phyloP scores from a whole-genome alignment of 768 basidiomycete species.

The Trametopsis cervina region DNA sequence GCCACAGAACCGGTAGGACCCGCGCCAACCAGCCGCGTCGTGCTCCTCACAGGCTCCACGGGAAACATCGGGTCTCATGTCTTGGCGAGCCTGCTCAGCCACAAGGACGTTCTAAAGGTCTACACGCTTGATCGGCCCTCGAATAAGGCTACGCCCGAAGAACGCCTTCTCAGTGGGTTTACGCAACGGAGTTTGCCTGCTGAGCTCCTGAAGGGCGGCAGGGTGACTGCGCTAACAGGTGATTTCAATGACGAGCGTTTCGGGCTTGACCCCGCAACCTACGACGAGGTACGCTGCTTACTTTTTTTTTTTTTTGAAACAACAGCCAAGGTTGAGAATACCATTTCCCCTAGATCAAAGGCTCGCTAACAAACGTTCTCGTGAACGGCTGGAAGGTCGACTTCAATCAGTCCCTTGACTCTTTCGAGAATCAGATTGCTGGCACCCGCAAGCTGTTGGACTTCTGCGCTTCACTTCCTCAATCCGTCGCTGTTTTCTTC shows the following conservation, averaged over 20 bases:
- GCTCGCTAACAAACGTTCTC: slow-evolving; percentile 24
- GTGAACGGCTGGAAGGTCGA: slow-evolving; percentile 36
- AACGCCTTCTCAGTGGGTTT: slow-evolving; percentile 7
- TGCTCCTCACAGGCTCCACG: slow-evolving; percentile 28
- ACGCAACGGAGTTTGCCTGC: slow-evolving; percentile 10
- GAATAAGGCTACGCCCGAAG: not conserved
- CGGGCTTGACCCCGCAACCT: slow-evolving; percentile 8
- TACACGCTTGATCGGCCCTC: slow-evolving; percentile 12
- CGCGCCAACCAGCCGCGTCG: too few species aligned
- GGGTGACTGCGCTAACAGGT: slow-evolving; percentile 14
- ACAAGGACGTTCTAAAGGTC: slow-evolving; percentile 3
- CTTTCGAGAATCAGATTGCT: slow-evolving; percentile 31
- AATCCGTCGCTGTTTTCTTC: slow-evolving; percentile 20
- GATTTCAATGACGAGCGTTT: slow-evolving; percentile 16
- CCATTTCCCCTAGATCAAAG: not conserved
- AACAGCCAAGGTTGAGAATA: too few species aligned
- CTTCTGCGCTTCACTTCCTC: slow-evolving; percentile 14
- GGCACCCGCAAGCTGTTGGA: slow-evolving; percentile 28
- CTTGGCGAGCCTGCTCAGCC: slow-evolving; percentile 13
- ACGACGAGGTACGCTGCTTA: too few species aligned
- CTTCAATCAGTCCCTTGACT: slow-evolving; percentile 32
- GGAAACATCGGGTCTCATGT: slow-evolving; percentile 25
- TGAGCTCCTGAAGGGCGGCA: slow-evolving; percentile 8
- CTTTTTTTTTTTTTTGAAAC: too few species aligned
- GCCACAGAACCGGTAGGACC: too few species aligned